A percentile compares a stretch with the other conserved stretches of the same genome.
Evolutionary conservation across 371 early-diverging fungal species (phyloP).

Genomic region (Syncephalastrum contaminatum): DNA sequence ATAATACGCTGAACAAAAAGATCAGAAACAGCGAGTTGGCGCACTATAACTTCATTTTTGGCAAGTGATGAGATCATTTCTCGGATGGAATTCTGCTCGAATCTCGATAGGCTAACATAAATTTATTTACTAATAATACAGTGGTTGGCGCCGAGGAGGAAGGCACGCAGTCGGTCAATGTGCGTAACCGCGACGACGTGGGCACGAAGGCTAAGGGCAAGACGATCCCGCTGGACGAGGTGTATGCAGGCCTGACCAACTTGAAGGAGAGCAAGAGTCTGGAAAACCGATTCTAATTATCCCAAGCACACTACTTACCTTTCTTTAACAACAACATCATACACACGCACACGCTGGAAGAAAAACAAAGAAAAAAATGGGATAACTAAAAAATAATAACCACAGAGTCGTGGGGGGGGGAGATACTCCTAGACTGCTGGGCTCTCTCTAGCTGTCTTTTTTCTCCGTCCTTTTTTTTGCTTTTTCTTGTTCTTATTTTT

Average conservation of each 20-base stretch:
- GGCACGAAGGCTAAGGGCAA: conserved; percentile 82
- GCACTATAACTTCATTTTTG: conserved; percentile 89
- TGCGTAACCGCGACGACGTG: conserved; percentile 85
- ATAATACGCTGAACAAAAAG: conserved; percentile 95
- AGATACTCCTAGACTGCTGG: no score
- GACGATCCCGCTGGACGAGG: conserved; percentile 68
- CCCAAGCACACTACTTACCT: background rate
- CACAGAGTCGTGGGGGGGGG: no score
- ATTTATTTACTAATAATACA: conserved; percentile 27
- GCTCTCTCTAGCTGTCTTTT: no score
- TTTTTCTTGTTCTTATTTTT: conserved; percentile 2
- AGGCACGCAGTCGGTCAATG: conserved; percentile 83
- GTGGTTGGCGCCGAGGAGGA: conserved; percentile 97
- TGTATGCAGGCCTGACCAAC: conserved; percentile 58
- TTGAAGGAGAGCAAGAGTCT: conserved; percentile 59
- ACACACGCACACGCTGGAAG: no score
- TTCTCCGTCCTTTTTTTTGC: no score
- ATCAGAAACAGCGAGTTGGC: conserved; percentile 79
- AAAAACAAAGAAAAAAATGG: no score
- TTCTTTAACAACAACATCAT: no score
- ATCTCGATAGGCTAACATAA: conserved; percentile 27
- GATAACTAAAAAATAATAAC: no score
- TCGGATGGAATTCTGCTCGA: background rate
- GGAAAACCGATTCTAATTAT: conserved; percentile 56
- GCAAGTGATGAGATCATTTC: conserved; percentile 15